Evolutionary conservation across 148 eudicot species (phyloP).

Genomic region (Vaccinium macrocarpon): DNA sequence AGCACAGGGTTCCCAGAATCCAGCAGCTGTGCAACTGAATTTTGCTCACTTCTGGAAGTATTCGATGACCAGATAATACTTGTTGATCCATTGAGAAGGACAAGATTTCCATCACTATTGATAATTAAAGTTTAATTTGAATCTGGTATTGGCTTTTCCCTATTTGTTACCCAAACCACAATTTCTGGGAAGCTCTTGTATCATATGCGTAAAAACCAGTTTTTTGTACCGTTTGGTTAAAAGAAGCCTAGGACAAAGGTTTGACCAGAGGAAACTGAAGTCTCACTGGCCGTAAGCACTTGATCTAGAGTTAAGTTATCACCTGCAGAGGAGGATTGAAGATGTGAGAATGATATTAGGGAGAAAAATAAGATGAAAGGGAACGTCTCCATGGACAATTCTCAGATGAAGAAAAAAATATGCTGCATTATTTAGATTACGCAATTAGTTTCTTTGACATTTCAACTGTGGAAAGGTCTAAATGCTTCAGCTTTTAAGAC

Average conservation of each 20-base stretch:
- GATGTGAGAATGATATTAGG: background rate
- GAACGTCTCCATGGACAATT: no score
- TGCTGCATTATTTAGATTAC: background rate
- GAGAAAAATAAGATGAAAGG: background rate
- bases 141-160: slow-evolving; percentile 10
- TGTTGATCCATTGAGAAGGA: background rate
- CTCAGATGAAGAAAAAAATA: no score
- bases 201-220: background rate
- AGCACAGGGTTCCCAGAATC: slow-evolving; percentile 29
- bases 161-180: slow-evolving; percentile 8
- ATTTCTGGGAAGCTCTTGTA: background rate
- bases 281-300: background rate
- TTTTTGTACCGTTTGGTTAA: background rate
- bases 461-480: background rate
- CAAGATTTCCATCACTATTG: background rate
- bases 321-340: background rate
- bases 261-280: background rate
- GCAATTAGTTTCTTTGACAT: background rate
- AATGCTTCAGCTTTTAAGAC: background rate
- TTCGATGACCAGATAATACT: slow-evolving; percentile 16
- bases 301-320: background rate
- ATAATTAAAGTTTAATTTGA: background rate
- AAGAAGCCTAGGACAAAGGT: slow-evolving; percentile 12
- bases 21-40: slow-evolving; percentile 8
- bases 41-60: background rate